phyloP scores from a whole-genome alignment of 352 stramenopile species.

The Phytophthora sojae region DNA sequence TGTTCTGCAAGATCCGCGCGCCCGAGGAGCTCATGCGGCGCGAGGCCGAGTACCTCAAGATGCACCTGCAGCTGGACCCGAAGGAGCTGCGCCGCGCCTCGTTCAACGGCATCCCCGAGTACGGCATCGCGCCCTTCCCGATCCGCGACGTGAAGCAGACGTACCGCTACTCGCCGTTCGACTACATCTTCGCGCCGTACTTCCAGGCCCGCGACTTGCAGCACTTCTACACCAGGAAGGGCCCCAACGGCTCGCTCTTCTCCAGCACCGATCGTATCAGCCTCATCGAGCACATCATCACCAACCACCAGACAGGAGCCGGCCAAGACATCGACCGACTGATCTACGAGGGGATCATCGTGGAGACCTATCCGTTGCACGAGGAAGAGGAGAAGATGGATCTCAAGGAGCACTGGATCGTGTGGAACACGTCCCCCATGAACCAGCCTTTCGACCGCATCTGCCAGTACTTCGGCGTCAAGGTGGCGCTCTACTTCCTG shows the following conservation, averaged over 20 bases:
- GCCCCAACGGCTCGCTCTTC: slow-evolving; percentile 72
- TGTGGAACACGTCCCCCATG: slow-evolving; percentile 75
- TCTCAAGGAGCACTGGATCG: slow-evolving; percentile 75
- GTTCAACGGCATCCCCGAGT: slow-evolving; percentile 71
- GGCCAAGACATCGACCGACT: slow-evolving; percentile 77
- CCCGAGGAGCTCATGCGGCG: slow-evolving; percentile 76
- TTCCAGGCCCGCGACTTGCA: slow-evolving; percentile 73
- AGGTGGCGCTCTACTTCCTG: slow-evolving; percentile 98
- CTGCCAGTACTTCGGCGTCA: slow-evolving; percentile 87
- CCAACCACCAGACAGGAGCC: slow-evolving; percentile 68
- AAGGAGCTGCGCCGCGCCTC: slow-evolving; percentile 68
- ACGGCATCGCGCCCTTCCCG: slow-evolving; percentile 81
- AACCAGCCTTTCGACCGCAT: slow-evolving; percentile 84
- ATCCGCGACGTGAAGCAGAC: slow-evolving; percentile 83
- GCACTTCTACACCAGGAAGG: slow-evolving; percentile 73
- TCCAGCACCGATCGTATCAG: slow-evolving; percentile 77
- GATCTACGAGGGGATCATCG: slow-evolving; percentile 78
- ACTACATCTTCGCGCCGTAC: slow-evolving; percentile 89
- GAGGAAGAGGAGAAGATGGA: slow-evolving; percentile 70
- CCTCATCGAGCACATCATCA: slow-evolving; percentile 89
- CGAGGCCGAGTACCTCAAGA: slow-evolving; percentile 74
- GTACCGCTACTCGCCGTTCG: slow-evolving; percentile 81
- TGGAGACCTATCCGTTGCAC: slow-evolving; percentile 84
- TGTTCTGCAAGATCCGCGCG: slow-evolving; percentile 87
- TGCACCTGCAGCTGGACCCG: slow-evolving; percentile 79